Percentiles rank a stretch among this genome's conserved stretches.
Evolutionary conservation across 2,329 filamentous ascomycete genomes (phyloP).

Genomic region (Aureobasidium musti): DNA sequence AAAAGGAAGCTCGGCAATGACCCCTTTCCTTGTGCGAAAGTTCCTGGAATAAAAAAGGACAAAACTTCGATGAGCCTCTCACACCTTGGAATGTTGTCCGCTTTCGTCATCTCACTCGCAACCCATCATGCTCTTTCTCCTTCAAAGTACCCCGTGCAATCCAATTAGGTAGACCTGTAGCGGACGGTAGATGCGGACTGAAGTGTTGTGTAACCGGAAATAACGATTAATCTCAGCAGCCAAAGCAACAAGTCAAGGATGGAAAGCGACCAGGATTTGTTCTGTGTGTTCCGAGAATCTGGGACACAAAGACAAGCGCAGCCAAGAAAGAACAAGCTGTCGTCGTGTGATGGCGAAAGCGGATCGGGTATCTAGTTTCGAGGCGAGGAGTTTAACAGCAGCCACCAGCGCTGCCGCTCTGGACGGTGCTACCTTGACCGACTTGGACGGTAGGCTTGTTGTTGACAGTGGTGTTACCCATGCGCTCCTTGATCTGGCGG

Average conservation of each 20-base stretch:
- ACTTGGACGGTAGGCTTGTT: conserved; percentile 98
- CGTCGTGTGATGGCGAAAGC: conserved; percentile 4
- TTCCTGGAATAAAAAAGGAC: conserved; percentile 12
- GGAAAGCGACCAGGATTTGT: conserved; percentile 13
- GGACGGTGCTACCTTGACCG: conserved; percentile 89
- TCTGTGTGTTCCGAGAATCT: neutral
- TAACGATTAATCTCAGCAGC: neutral
- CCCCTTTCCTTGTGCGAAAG: conserved; percentile 12
- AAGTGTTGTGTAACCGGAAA: neutral
- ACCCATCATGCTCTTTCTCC: neutral
- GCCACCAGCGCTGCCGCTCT: conserved; percentile 78
- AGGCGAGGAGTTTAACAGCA: conserved; percentile 71
- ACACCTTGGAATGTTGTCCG: neutral
- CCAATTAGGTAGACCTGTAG: conserved; percentile 11
- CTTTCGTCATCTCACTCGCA: neutral
- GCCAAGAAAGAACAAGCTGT: neutral
- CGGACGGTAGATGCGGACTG: neutral
- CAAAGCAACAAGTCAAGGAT: conserved; percentile 7
- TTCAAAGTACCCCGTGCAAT: neutral
- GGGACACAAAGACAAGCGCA: conserved; percentile 16
- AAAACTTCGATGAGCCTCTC: neutral
- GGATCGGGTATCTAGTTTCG: conserved; percentile 11
- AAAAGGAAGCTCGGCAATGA: conserved; percentile 5
- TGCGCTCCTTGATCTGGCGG: conserved; percentile 99
- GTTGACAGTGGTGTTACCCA: conserved; percentile 97